Base-by-base conservation (phyloP, 1,284 basidiomycete species). In the Microstroma glucosiphilum region DNA sequence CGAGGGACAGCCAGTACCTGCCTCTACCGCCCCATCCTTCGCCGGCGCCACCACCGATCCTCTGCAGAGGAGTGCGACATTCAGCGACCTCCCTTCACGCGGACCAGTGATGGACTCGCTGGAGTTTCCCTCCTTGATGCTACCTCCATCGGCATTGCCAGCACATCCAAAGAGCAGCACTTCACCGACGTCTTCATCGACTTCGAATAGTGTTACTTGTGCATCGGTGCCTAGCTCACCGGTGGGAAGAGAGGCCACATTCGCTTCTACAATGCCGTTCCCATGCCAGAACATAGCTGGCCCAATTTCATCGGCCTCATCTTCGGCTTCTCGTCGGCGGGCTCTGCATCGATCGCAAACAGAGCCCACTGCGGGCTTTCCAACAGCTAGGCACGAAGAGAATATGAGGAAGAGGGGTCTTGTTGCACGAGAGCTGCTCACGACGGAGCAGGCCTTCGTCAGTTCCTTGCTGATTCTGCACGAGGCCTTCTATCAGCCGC, bases 371-470 rank as follows among this genome's bases (percentile, higher is more conserved):
- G 43, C 42, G 12, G 11, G 25, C 56, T 46, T 30, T 12, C 40
- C 48, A 40, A 26, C 56, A 12, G 51, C 42, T 23, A 46, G 42
- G 42, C 46, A 21, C n/a, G 57, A 57, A 12, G 58, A 17, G 19
- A 58, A 30, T 3, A 43, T 61, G 56, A 40, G 41, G 15, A 66
- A 61, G 60, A 46, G 66, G n/a, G 55, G 48, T 12, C 19, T 42
- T 54, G 49, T 65, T 17, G 65, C 64, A 17, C 43, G 59, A 17
- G 77, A 79, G 64, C 64, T 78, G 41, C 68, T 78, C 51, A 69
- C 73, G 37, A 74, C 77, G 8, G 77, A 79, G 64, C 62, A 72
- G 40, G 60, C 57, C 40, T 79, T 74, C 57, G 72, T 79, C 11
- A 65, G 61, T 43, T 73, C 73, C 41, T 60, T 79, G 26, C 62